phyloP scores from a whole-genome alignment of 306 rosid genomes.

The cucumber (Cucumis sativus) region Cucumber_9930_V3 NC_026655.2:1315501-1316000 shows the following conservation, averaged over 20 bases:
- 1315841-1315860: conserved; percentile 71
- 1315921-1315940: conserved; percentile 75
- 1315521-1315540: neutral
- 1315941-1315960: conserved; percentile 67
- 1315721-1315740: conserved; percentile 45
- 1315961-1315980: conserved; percentile 90
- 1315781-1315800: conserved; percentile 69
- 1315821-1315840: conserved; percentile 33
- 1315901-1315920: conserved; percentile 71
- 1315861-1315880: conserved; percentile 58
- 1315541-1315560: neutral
- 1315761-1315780: conserved; percentile 55
- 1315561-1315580: neutral
- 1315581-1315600: neutral
- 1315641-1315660: neutral
- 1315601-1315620: neutral
- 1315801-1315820: conserved; percentile 42
- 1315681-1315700: conserved; percentile 5
- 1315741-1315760: conserved; percentile 42
- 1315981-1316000: conserved; percentile 79
- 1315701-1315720: conserved; percentile 43
- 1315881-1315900: conserved; percentile 80
- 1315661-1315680: neutral
- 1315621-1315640: neutral
- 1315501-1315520: neutral